Percentiles rank a stretch among this genome's conserved stretches.
These are phyloP conservation scores for Pisolithus orientalis DNA, from an alignment of 768 basidiomycete genomes.

Conservation along the genomic window DNA sequence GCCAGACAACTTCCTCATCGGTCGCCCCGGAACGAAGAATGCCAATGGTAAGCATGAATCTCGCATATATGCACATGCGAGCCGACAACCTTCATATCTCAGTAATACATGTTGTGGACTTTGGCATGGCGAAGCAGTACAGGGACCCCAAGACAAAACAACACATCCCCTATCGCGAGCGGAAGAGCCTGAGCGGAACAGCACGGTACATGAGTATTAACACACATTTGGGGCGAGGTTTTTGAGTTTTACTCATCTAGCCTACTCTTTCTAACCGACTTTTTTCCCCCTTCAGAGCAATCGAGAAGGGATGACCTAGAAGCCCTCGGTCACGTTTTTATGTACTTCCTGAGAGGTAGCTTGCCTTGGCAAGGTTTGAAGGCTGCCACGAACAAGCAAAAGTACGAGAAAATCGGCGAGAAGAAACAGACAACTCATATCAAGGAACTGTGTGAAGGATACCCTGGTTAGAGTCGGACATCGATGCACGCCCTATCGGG, in stretches of 20 bases:
- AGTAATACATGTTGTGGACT: slow-evolving; percentile 95
- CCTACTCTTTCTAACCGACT: not conserved
- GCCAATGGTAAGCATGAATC: slow-evolving; percentile 53
- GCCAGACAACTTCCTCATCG: slow-evolving; percentile 98
- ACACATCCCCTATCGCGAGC: slow-evolving; percentile 97
- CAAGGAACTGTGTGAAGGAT: slow-evolving; percentile 93
- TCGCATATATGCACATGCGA: not conserved
- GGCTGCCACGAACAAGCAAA: slow-evolving; percentile 99
- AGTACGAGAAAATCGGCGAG: slow-evolving; percentile 99
- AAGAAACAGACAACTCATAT: slow-evolving; percentile 99
- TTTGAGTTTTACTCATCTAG: slow-evolving; percentile 1
- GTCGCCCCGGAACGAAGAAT: slow-evolving; percentile 86
- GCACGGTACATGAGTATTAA: slow-evolving; percentile 99
- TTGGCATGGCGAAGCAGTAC: slow-evolving; percentile 99
- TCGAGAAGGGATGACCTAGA: slow-evolving; percentile 95
- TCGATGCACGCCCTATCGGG: not conserved
- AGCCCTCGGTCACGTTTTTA: slow-evolving; percentile 99
- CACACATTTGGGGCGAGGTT: slow-evolving; percentile 95
- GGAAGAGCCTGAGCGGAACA: slow-evolving; percentile 95
- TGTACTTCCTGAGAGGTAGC: slow-evolving; percentile 97
- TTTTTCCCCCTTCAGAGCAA: slow-evolving; percentile 50
- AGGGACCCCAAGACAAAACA: slow-evolving; percentile 99
- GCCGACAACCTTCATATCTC: not conserved
- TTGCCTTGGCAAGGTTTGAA: slow-evolving; percentile 99
- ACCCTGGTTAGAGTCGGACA: slow-evolving; percentile 59